Evolutionary conservation across 1,284 basidiomycete species (phyloP), one percentile per base, ranked within the genome.

Genomic region (Ganoderma leucocontextum): DNA sequence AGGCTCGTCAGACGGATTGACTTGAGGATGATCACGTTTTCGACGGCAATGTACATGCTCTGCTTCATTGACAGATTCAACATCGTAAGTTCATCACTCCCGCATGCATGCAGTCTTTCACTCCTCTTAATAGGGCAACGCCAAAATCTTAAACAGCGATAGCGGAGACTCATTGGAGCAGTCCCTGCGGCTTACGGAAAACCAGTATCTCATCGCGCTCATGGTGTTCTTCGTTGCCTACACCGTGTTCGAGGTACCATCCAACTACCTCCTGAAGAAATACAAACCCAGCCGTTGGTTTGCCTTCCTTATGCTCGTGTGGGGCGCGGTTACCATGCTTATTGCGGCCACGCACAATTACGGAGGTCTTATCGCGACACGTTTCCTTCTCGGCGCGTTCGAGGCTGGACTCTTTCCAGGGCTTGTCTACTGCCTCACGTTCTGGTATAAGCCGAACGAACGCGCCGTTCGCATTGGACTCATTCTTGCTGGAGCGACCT

Each of bases 361-460:
- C 67, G 76, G 74, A 8, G 75, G 73, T 4, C 73, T 83, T 42
- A 73, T 79, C 19, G 79, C 83, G 0, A 82, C 89, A 19, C 83
- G 91, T 6, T 80, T 92, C 71, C 84, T 87, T 70, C 84, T 92
- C 29, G 91, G 90, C 2, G 72, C 87, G 0, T 89, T 86, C 70
- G 90, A 91, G 80, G 89, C 89, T 25, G 90, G 89, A 19, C 80
- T 91, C 41, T 85, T 91, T 53, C 89, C 90, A 4, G 89, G 88
- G 38, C 86, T 90, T 66, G 85, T 88, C 57, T 74, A 73, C 64
- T 82, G 78, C 72, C 73, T 81, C 64, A 83, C 81, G 8, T 82
- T 82, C 72, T 82, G 81, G 82, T 82, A 81, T 72, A 80, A 78
- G 59, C 79, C 80, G n/a, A 77, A 81, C 44, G 82, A 83, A 72